Evolutionary conservation across 441 rosid species (phyloP), one percentile per base, ranked within the genome.

Genomic region (Monsonia emarginata): DNA sequence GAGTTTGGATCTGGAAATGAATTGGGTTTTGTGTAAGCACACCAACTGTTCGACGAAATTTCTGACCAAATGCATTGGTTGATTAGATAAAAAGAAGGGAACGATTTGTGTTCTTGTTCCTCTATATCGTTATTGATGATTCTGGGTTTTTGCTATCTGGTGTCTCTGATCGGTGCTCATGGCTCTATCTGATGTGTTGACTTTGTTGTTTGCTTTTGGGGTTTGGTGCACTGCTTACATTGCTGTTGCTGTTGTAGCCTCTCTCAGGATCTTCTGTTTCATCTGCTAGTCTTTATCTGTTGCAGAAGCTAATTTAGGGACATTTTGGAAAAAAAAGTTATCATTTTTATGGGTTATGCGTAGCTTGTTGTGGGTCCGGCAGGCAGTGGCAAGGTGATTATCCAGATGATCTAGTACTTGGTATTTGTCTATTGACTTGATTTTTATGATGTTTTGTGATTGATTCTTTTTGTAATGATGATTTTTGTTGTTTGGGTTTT

Each of bases 161-260:
- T 65, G n/a, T 16, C 60, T 70, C 28, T 70, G 19, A 63, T 75
- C 60, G 70, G 71, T 70, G 73, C 79, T 72, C 73, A 92, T 89
- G 94, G 84, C 78, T 67, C 63, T 79, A 65, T 77, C 82, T 71
- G 76, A 86, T 72, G 42, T 70, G 21, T 76, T 90, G 75, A 82
- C 69, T 28, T 69, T 82, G 64, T 69, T 90, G 70, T 82, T 85
- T 25, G 83, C 88, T 38, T 69, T 85, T 68, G 87, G 81, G 46
- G 88, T 92, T 68, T 90, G 96, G 98, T 92, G 89, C 62, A 67
- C 84, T 62, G 98, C 96, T 21, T 93, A 90, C 68, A 68, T 88
- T 65, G 71, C 83, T 1, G 91, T 80, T 52, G 92, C 92, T n/a
- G 54, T 90, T 69, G 65, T 88, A 57, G 78, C 88, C 13, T 87